Evolutionary conservation across 78 protist genomes (phyloP), one percentile per base, ranked within the genome.

Genomic region (Polysphondylium violaceum): DNA sequence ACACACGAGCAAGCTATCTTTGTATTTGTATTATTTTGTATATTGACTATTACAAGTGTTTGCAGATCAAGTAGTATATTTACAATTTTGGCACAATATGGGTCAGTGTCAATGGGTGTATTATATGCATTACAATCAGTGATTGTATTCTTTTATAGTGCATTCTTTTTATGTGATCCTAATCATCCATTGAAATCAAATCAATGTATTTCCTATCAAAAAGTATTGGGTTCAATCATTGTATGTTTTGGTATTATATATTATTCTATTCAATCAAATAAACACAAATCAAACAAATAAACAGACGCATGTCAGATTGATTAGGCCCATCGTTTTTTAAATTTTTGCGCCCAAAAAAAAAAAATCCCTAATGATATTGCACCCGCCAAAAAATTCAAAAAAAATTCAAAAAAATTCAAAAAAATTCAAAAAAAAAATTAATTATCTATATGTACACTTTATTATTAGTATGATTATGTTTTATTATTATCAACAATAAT

Each of bases 81-180:
- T 25, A 79, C 35, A 1, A 51, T 79, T 14, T 29, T 79, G 27
- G 35, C 76, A 8, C 50, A 44, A 27, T 41, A 79, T 40, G 88
- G 88, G n/a, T 67, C 74, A 25, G 88, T 79, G 59, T 47, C 76
- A 4, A 53, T 79, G 65, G 88, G 88, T 12, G 88, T 79, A 16
- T 58, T 79, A 41, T 79, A 79, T 44, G 76, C 88, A 1, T n/a
- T 79, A 17, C 88, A 79, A 67, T 79, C 88, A 1, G 55, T 67
- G 5, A 56, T 79, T 17, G 88, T 79, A 3, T 79, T 79, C 36
- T 31, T 31, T 7, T 23, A 75, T 17, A 36, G 59, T 55, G 88
- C 77, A 14, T 12, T 79, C 58, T 79, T 67, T 40, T 31, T 79
- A n/a, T 79, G 88, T 41, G 88, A 79, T 67, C 88, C 88, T 17